phyloP scores from a whole-genome alignment of 139 green algal species.

The Micractinium sp. region DNA sequence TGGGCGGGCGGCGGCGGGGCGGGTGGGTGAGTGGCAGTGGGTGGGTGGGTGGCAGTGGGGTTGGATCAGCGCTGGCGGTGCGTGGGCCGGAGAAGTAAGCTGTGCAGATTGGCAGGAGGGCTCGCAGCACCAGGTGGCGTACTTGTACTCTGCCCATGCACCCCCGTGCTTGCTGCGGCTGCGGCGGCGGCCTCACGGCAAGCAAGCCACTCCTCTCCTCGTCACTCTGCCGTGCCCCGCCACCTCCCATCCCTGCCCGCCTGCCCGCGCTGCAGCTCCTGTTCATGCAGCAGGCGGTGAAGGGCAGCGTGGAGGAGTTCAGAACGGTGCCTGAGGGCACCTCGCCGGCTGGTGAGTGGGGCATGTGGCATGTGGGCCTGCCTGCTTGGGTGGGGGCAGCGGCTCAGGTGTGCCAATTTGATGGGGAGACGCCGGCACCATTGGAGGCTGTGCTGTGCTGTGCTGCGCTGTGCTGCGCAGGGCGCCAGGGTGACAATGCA shows the following conservation, averaged over 20 bases:
- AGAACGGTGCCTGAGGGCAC: neutral
- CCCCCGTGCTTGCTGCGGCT: neutral
- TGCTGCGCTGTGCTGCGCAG: neutral
- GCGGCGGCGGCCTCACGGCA: neutral
- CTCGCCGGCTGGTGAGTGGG: no score
- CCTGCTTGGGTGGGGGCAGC: no score
- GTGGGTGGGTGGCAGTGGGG: no score
- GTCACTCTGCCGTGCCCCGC: neutral
- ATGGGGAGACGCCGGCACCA: no score
- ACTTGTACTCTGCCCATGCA: no score
- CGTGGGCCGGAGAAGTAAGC: no score
- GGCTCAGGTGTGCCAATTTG: no score
- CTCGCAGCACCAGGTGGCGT: no score
- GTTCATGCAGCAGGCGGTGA: constrained; percentile 88
- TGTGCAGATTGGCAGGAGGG: no score
- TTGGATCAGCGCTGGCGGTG: no score
- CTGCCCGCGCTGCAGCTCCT: constrained; percentile 56
- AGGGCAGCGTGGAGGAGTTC: constrained; percentile 62
- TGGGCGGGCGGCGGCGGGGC: neutral
- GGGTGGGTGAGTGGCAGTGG: neutral
- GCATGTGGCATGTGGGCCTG: no score
- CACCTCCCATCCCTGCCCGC: neutral
- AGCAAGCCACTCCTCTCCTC: neutral
- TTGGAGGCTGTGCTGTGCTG: neutral
- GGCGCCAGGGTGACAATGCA: no score